phyloP scores from a whole-genome alignment of 495 filamentous ascomycete species.

The Lentithecium fluviatile region DNA sequence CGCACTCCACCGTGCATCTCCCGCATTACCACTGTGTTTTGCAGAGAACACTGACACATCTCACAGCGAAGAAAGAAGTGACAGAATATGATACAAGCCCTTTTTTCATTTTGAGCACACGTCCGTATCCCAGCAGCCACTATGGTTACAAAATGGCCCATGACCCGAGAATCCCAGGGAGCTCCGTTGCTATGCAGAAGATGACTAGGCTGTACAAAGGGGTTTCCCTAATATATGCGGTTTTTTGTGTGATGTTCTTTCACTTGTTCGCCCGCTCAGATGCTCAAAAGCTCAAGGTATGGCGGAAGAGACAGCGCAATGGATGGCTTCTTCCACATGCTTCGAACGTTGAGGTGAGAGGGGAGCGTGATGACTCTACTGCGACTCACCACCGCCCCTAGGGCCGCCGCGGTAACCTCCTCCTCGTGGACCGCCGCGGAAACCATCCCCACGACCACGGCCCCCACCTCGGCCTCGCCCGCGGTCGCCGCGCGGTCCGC shows the following conservation, averaged over 20 bases:
- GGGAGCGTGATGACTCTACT: conserved; percentile 4
- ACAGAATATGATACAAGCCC: conserved; percentile 16
- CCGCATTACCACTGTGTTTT: too few species aligned
- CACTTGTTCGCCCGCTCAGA: conserved; percentile 13
- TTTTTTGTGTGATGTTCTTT: conserved; percentile 12
- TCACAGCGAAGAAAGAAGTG: not conserved
- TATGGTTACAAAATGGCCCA: conserved; percentile 24
- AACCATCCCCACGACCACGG: conserved; percentile 51
- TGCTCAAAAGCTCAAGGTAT: conserved; percentile 16
- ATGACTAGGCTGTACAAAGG: conserved; percentile 27
- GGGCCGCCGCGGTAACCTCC: conserved; percentile 14
- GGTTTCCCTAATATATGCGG: not conserved
- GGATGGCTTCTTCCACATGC: conserved; percentile 25
- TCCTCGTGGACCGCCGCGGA: conserved; percentile 28
- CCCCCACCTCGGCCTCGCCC: conserved; percentile 42
- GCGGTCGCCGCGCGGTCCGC: conserved; percentile 34
- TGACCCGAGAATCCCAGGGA: conserved; percentile 20
- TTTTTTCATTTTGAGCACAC: conserved; percentile 20
- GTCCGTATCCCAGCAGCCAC: conserved; percentile 24
- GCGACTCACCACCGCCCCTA: conserved; percentile 28
- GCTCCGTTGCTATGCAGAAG: conserved; percentile 36
- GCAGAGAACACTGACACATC: not conserved
- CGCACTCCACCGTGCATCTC: not conserved
- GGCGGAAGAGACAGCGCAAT: conserved; percentile 26
- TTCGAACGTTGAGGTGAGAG: not conserved